Conservation (phyloP, 345 rosid species). For the Citrus inodora region DNA sequence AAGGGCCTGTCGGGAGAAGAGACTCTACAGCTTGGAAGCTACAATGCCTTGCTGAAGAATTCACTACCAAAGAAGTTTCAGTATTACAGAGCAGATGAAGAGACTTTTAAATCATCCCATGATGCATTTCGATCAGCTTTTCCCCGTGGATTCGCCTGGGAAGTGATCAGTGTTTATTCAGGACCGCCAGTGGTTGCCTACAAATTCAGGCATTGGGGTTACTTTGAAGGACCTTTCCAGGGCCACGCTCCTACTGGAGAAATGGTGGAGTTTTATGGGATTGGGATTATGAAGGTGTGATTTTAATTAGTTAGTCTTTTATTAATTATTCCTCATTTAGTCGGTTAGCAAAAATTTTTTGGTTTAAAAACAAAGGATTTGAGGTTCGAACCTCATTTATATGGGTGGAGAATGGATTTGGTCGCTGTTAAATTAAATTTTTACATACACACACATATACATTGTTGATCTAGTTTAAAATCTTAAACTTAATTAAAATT, state of each 20-base stretch:
- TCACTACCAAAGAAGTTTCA: constrained; percentile 53
- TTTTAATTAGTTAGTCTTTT: background rate
- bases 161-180: constrained; percentile 53
- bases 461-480: too few relatives aligned
- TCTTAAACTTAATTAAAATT: too few relatives aligned
- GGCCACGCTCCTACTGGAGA: constrained; percentile 73
- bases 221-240: constrained; percentile 67
- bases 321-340: too few relatives aligned
- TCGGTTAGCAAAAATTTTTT: too few relatives aligned
- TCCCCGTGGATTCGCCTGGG: constrained; percentile 82
- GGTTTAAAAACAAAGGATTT: too few relatives aligned
- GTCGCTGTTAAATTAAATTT: too few relatives aligned
- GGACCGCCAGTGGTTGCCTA: constrained; percentile 69
- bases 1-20: constrained; percentile 68
- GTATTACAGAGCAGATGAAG: constrained; percentile 63
- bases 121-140: constrained; percentile 56
- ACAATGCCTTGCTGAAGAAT: constrained; percentile 62
- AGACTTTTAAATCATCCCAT: constrained; percentile 72
- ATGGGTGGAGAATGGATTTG: too few relatives aligned
- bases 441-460: too few relatives aligned
- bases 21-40: constrained; percentile 52
- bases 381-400: too few relatives aligned
- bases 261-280: constrained; percentile 52
- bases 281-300: constrained; percentile 63
- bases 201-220: constrained; percentile 87